A percentile compares a stretch with the other conserved stretches of the same genome.
phyloP scores from a whole-genome alignment of 768 basidiomycete genomes.

The Dioszegia aurantiaca region DNA sequence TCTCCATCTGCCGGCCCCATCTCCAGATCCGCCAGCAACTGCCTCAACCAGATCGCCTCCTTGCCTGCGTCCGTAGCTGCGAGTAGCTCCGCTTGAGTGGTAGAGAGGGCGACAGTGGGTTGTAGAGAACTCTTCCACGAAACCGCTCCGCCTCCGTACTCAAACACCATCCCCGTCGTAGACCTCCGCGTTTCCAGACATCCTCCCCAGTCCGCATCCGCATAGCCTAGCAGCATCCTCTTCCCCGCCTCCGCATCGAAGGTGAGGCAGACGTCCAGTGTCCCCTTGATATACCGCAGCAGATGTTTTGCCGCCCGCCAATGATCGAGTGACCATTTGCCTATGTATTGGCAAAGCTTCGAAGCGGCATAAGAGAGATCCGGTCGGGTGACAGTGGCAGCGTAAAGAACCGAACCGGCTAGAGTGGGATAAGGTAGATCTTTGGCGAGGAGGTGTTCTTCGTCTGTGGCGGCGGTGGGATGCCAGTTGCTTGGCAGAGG shows the following conservation, averaged over 20 bases:
- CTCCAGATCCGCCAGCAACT: conserved; percentile 7
- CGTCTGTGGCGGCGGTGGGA: conserved; percentile 9
- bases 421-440: conserved; percentile 10
- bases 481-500: conserved; percentile 12
- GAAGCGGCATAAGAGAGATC: conserved; percentile 22
- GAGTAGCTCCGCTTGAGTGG: conserved; percentile 5
- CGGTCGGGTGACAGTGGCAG: conserved; percentile 14
- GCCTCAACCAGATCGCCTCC: conserved; percentile 7
- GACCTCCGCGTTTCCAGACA: conserved; percentile 46
- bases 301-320: conserved; percentile 21
- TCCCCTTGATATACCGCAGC: conserved; percentile 28
- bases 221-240: conserved; percentile 6
- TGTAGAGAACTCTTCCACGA: conserved; percentile 9
- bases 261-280: conserved; percentile 17
- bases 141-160: not conserved
- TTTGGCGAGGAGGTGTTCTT: conserved; percentile 2
- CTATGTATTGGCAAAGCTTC: conserved; percentile 13
- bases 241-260: conserved; percentile 11
- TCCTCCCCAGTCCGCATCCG: conserved; percentile 22
- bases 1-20: not conserved
- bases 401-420: conserved; percentile 19
- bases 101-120: not conserved
- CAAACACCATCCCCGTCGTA: conserved; percentile 45
- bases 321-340: conserved; percentile 18
- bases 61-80: conserved; percentile 8